A percentile compares a stretch with the other conserved stretches of the same genome.
These are phyloP conservation scores for Botrytis tulipae DNA, from an alignment of 2,329 filamentous ascomycete genomes.

Conservation along the genomic window DNA sequence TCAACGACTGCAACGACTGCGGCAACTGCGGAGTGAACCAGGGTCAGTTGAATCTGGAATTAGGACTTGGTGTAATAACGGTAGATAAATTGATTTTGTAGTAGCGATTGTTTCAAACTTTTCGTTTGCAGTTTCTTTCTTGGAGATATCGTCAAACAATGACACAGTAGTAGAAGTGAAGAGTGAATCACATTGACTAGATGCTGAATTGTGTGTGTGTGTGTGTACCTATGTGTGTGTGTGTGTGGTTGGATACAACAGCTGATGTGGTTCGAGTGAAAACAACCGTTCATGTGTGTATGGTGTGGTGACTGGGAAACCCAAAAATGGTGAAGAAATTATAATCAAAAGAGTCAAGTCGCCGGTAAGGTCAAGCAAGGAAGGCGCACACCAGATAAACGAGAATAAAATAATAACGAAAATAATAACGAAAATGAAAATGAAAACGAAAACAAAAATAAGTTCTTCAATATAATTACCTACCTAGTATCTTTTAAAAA, in stretches of 20 bases:
- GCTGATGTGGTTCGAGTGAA: not conserved
- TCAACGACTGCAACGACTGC: not conserved
- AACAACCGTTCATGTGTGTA: not conserved
- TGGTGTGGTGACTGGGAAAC: not conserved
- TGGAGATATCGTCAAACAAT: not conserved
- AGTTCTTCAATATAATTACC: not conserved
- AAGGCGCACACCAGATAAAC: not conserved
- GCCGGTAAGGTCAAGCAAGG: not conserved
- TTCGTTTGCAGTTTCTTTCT: not conserved
- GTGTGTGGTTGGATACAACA: not conserved
- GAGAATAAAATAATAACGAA: not conserved
- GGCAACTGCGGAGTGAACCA: not conserved
- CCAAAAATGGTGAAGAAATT: not conserved
- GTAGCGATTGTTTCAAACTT: not conserved
- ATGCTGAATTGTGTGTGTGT: too few species aligned
- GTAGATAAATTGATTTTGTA: not conserved
- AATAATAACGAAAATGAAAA: not conserved
- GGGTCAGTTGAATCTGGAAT: not conserved
- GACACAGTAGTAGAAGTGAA: not conserved
- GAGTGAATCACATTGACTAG: not conserved
- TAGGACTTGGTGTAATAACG: not conserved
- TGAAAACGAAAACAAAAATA: not conserved
- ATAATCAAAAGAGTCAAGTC: not conserved
- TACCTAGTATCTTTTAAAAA: not conserved
- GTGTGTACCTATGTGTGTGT: not conserved